These are phyloP conservation scores for Sclerotinia borealis DNA, from an alignment of 2,329 filamentous ascomycete genomes.

Conservation along the genomic window DNA sequence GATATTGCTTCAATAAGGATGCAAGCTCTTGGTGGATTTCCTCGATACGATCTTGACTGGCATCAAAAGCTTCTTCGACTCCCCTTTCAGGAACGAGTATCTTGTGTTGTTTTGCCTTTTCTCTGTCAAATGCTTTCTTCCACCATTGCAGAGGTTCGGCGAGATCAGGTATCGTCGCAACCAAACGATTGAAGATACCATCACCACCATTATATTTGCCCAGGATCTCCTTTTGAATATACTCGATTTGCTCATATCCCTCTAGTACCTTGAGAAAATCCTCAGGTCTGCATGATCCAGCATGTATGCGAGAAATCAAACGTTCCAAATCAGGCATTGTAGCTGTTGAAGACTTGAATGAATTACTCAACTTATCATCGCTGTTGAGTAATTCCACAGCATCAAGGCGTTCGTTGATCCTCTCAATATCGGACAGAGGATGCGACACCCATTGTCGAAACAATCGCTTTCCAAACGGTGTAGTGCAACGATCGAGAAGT, in stretches of 20 bases:
- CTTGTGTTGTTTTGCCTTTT: conserved; percentile 70
- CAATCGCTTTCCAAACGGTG: conserved; percentile 92
- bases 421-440: conserved; percentile 76
- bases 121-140: conserved; percentile 86
- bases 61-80: conserved; percentile 88
- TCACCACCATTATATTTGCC: conserved; percentile 68
- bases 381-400: conserved; percentile 90
- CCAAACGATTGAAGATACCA: conserved; percentile 76
- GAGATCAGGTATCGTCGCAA: conserved; percentile 81
- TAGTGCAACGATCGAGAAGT: conserved; percentile 89
- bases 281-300: conserved; percentile 79
- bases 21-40: conserved; percentile 69
- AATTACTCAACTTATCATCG: conserved; percentile 72
- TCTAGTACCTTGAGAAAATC: conserved; percentile 93
- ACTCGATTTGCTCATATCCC: conserved; percentile 96
- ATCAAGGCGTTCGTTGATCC: conserved; percentile 90
- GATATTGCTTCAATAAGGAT: conserved; percentile 62
- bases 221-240: conserved; percentile 73
- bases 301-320: conserved; percentile 89
- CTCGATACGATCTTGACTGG: conserved; percentile 70
- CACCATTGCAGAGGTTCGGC: conserved; percentile 69
- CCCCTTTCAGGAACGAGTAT: conserved; percentile 79
- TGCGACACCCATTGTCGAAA: conserved; percentile 98
- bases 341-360: conserved; percentile 80
- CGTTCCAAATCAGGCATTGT: conserved; percentile 93